These are phyloP conservation scores for Podila epicladia DNA, from an alignment of 192 early-diverging fungal genomes.

Conservation along the genomic window DNA sequence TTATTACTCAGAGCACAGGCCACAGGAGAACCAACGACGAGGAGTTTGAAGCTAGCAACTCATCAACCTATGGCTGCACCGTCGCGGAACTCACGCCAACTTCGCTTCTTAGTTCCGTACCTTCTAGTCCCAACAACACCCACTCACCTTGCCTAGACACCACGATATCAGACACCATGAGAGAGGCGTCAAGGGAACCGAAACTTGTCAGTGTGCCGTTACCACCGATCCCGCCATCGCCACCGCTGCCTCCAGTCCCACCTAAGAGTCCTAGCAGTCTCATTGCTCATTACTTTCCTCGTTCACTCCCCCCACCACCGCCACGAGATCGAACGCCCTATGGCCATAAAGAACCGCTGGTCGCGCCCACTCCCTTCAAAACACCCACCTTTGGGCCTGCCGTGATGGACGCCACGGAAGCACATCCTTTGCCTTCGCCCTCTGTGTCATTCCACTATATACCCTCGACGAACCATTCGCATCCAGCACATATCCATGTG, in stretches of 20 bases:
- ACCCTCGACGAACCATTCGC: conserved; percentile 25
- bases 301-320: conserved; percentile 36
- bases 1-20: too few species aligned
- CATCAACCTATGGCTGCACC: not conserved
- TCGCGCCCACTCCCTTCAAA: conserved; percentile 30
- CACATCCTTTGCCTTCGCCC: conserved; percentile 23
- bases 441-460: conserved; percentile 25
- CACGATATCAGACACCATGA: not conserved
- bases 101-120: not conserved
- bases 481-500: not conserved
- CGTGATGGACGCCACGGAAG: not conserved
- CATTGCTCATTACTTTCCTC: conserved; percentile 41
- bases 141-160: not conserved
- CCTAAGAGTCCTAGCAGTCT: conserved; percentile 35
- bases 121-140: not conserved
- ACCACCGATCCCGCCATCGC: conserved; percentile 13
- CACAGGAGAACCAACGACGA: too few species aligned
- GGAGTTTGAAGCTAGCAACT: too few species aligned
- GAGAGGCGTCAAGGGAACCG: not conserved
- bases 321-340: conserved; percentile 5
- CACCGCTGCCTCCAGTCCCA: conserved; percentile 28
- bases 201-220: not conserved
- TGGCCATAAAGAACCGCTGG: not conserved
- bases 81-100: not conserved
- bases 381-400: conserved; percentile 47